phyloP scores from a whole-genome alignment of 2,329 filamentous ascomycete species.

The Chalaropsis thielavioides region DNA sequence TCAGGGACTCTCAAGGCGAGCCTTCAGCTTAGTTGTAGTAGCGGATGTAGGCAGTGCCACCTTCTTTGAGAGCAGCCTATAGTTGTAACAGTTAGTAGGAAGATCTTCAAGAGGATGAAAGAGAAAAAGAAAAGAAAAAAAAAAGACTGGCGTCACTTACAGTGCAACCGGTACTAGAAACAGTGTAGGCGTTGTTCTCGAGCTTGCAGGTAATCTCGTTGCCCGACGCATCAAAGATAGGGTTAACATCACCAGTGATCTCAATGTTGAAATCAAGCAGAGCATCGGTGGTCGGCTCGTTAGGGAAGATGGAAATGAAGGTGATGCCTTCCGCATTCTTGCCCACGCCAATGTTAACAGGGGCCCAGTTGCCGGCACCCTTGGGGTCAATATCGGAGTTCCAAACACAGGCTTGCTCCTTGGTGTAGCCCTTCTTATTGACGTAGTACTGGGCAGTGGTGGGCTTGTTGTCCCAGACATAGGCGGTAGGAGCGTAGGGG shows the following conservation, averaged over 20 bases:
- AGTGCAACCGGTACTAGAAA: constrained; percentile 54
- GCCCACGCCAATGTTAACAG: constrained; percentile 72
- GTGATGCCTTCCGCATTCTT: constrained; percentile 48
- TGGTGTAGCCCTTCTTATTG: constrained; percentile 60
- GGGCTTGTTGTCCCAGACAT: constrained; percentile 54
- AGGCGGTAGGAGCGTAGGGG: constrained; percentile 58
- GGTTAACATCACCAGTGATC: constrained; percentile 49
- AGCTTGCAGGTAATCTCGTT: constrained; percentile 43
- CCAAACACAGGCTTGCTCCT: constrained; percentile 66
- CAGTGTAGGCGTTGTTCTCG: constrained; percentile 46
- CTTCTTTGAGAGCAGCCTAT: constrained; percentile 31
- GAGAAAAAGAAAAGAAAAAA: not conserved
- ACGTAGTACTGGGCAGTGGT: constrained; percentile 96
- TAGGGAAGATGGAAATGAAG: constrained; percentile 75
- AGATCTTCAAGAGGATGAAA: not conserved
- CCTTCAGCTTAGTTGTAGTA: constrained; percentile 25
- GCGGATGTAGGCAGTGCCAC: constrained; percentile 31
- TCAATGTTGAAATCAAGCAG: constrained; percentile 65
- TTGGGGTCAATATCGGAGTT: constrained; percentile 33
- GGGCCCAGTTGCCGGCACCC: constrained; percentile 69
- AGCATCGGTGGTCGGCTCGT: constrained; percentile 57
- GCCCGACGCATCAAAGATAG: too few species aligned
- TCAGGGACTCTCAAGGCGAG: not conserved
- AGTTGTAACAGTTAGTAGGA: constrained; percentile 2
- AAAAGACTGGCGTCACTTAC: constrained; percentile 41